Percentiles rank a stretch among this genome's conserved stretches.
These are phyloP conservation scores for Linnemannia elongata DNA, from an alignment of 192 early-diverging fungal genomes.

Conservation along the genomic window DNA sequence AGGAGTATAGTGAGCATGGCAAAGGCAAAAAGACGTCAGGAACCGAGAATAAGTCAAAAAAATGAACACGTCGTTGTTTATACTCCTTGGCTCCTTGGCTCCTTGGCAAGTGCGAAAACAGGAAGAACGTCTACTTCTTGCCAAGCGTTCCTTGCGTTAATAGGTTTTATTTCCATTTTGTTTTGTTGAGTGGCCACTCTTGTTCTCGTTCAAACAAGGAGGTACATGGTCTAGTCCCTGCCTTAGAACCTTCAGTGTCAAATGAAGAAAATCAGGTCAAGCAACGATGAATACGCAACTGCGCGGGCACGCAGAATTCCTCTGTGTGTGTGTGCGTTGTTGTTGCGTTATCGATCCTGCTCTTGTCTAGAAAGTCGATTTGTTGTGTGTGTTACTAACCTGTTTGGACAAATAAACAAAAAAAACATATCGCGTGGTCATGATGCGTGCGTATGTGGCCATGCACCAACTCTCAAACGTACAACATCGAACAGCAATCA, in stretches of 20 bases:
- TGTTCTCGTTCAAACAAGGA: background rate
- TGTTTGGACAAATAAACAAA: background rate
- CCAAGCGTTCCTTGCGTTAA: background rate
- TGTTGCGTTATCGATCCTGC: background rate
- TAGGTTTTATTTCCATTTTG: background rate
- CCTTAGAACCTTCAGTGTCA: background rate
- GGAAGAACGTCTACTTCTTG: background rate
- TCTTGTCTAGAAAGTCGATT: background rate
- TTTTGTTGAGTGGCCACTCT: background rate
- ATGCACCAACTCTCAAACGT: background rate
- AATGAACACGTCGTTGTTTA: background rate
- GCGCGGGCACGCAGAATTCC: background rate
- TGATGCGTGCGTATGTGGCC: background rate
- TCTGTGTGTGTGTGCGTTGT: background rate
- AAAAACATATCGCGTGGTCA: background rate
- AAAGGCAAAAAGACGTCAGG: too few relatives aligned
- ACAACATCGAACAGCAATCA: background rate
- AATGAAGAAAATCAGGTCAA: background rate
- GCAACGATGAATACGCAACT: background rate
- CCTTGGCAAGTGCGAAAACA: background rate
- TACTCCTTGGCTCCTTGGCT: background rate
- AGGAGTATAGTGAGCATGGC: background rate
- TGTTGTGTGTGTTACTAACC: background rate
- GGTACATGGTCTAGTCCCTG: background rate
- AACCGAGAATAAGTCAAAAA: too few relatives aligned